Evolutionary conservation across 257 asterid genomes (phyloP).

Genomic region (Fraxinus cuspidata): DNA sequence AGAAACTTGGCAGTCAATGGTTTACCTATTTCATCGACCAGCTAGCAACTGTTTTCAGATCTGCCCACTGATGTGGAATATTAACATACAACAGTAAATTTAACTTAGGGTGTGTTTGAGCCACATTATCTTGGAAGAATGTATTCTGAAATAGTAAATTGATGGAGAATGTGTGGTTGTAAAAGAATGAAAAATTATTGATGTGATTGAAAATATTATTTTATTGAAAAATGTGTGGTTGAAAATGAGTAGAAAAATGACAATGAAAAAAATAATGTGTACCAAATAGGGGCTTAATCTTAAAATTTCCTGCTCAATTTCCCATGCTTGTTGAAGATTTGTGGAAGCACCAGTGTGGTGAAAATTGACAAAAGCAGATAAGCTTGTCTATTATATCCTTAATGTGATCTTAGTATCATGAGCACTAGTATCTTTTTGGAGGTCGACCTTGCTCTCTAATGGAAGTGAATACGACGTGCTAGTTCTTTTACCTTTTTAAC

Average conservation of each 20-base stretch:
- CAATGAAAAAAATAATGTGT: too few species aligned
- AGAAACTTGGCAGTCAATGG: background rate
- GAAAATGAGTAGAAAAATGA: too few species aligned
- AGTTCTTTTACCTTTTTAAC: background rate
- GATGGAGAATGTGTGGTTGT: too few species aligned
- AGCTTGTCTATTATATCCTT: background rate
- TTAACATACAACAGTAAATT: background rate
- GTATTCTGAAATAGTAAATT: too few species aligned
- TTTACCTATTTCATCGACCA: background rate
- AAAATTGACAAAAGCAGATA: background rate
- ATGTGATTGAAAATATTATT: too few species aligned
- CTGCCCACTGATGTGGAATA: background rate
- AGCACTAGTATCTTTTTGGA: background rate
- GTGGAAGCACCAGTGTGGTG: background rate
- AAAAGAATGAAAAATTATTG: too few species aligned
- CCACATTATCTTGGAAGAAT: too few species aligned
- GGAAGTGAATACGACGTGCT: background rate
- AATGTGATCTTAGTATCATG: background rate
- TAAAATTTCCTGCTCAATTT: background rate
- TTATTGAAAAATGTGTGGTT: too few species aligned
- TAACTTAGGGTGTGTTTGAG: too few species aligned
- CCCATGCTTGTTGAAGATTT: background rate
- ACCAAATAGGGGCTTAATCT: too few species aligned
- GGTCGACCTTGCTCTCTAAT: background rate
- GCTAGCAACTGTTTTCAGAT: background rate